Evolutionary conservation across 441 rosid genomes (phyloP).

Genomic region (Dalechampia spathulata): DNA sequence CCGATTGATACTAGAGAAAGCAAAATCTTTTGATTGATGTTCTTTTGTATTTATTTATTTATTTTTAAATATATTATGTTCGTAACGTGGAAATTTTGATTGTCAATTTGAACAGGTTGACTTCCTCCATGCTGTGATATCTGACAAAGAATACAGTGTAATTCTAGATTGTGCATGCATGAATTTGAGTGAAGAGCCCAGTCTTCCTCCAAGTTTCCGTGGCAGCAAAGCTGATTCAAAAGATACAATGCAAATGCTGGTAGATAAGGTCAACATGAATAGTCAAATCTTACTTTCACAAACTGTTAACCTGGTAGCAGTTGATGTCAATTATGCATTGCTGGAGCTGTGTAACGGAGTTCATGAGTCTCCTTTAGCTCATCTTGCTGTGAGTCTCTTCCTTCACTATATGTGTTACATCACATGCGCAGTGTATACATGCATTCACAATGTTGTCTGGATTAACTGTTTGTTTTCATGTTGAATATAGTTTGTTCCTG

Average conservation of each 20-base stretch:
- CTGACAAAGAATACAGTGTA: slow-evolving; percentile 88
- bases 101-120: slow-evolving; percentile 62
- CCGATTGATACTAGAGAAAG: neutral
- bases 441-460: neutral
- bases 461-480: neutral
- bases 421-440: neutral
- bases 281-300: slow-evolving; percentile 82
- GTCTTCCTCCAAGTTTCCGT: slow-evolving; percentile 91
- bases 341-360: slow-evolving; percentile 86
- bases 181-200: slow-evolving; percentile 85
- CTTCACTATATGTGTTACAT: neutral
- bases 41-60: neutral
- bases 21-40: neutral
- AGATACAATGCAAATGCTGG: slow-evolving; percentile 74
- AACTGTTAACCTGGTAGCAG: slow-evolving; percentile 76
- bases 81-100: slow-evolving; percentile 15
- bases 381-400: slow-evolving; percentile 62
- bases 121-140: slow-evolving; percentile 76
- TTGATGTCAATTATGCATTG: slow-evolving; percentile 81
- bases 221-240: slow-evolving; percentile 60
- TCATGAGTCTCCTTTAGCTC: slow-evolving; percentile 89
- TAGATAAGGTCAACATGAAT: slow-evolving; percentile 84
- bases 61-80: neutral
- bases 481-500: slow-evolving; percentile 14
- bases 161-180: slow-evolving; percentile 56